Evolutionary conservation across 179 eudicot species (phyloP), one percentile per base, ranked within the genome.

Genomic region (Beta lomatogona): DNA sequence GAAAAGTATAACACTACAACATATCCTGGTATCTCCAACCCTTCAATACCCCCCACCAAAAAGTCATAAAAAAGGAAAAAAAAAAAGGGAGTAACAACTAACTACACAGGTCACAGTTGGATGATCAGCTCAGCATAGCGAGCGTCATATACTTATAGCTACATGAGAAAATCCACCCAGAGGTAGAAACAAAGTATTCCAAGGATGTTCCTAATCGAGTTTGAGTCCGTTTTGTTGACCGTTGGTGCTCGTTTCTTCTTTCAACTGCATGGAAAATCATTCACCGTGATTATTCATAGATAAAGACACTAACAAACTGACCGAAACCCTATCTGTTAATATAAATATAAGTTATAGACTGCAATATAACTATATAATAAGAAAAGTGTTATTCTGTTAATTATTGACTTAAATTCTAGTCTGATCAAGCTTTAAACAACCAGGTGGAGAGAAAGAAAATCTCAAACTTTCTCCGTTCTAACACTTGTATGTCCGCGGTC

Each of bases 161-260:
- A 48, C 52, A 48, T 5, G 52, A 48, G 8, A 18, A 19, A 8
- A 16, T 59, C 6, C 22, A 59, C 21, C 18, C 21, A 16, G 9
- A 21, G 66, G 55, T 22, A 8, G 18, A 16, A 46, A 55, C 12
- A 66, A 57, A 44, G 46, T 15, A 59, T 9, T 18, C 60, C 58
- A 21, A 65, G 71, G 77, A 53, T n/a, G 46, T 64, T 9, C 79
- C 86, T 90, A 90, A 18, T 92, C 89, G n/a, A 77, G 73, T 76
- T 92, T 92, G 54, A 83, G 74, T 76, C 90, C 87, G 52, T 90
- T 89, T 81, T 86, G 89, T 77, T 79, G 87, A 18, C 71, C 79
- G 55, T 69, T 82, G 86, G 77, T 81, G 81, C 80, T 80, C 11
- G 76, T 71, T 79, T 83, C 93, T 71, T 88, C 92, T 81, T 88